These are phyloP conservation scores for Aspergillus intermedius DNA, from an alignment of 2,329 filamentous ascomycete species.

Conservation along the genomic window DNA sequence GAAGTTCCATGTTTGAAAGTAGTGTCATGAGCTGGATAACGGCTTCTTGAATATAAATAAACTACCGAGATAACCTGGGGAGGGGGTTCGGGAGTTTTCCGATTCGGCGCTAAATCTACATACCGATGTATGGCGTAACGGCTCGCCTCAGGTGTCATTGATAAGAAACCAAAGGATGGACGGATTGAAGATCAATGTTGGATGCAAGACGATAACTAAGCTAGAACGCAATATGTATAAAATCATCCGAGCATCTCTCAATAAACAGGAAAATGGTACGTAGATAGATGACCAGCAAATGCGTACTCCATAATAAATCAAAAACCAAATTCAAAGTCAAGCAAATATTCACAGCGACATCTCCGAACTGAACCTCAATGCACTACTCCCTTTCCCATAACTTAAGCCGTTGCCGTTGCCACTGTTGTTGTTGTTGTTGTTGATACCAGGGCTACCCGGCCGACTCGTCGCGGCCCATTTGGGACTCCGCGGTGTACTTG, in stretches of 20 bases:
- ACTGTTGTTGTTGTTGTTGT: constrained; percentile 20
- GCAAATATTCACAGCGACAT: constrained; percentile 11
- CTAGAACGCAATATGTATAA: no score
- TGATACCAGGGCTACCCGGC: constrained; percentile 35
- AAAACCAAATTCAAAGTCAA: not conserved
- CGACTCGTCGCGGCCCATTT: constrained; percentile 33
- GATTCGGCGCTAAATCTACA: no score
- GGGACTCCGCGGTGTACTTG: constrained; percentile 38
- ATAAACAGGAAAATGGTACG: not conserved
- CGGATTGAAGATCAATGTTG: no score
- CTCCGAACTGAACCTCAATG: constrained; percentile 34
- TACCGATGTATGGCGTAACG: no score
- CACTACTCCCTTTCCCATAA: constrained; percentile 31
- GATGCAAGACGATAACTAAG: no score
- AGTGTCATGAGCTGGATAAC: no score
- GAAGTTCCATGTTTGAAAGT: not conserved
- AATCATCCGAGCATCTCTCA: no score
- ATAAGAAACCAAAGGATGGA: no score
- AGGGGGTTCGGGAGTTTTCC: no score
- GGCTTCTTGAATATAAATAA: no score
- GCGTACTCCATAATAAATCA: not conserved
- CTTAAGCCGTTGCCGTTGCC: constrained; percentile 24
- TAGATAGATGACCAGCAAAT: not conserved
- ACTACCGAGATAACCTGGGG: no score
- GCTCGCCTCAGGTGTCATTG: no score